Evolutionary conservation across 306 rosid genomes (phyloP), one percentile per base, ranked within the genome.

Genomic region (Inga oerstediana): DNA sequence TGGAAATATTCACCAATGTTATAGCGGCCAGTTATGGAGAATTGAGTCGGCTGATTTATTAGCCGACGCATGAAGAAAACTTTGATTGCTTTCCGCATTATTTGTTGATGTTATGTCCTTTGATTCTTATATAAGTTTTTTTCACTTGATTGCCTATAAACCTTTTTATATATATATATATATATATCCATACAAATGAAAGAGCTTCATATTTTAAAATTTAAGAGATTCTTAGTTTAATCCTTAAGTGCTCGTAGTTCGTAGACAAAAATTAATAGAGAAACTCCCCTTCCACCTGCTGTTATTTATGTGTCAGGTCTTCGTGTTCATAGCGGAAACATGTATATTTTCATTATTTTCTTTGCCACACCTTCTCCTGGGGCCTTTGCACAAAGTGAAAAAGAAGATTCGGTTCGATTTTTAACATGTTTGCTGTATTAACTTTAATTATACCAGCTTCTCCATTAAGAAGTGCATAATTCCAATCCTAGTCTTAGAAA

Each of bases 31-130:
- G 54, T 88, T 66, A 87, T 41, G 75, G 74, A 22, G 51, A 52
- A 39, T 54, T 54, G 74, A 67, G 81, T 39, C 76, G 79, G 82
- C 78, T 79, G 41, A 83, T 84, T 79, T 90, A 83, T 85, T 84
- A 65, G 82, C 84, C 88, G 82, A 51, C 81, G 59, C 49, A 17
- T 51, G 52, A 76, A 66, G 54, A 59, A 20, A 46, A 67, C 52
- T 49, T 59, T 34, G 43, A 76, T 35, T 65, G 46, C 32, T 69
- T 84, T 14, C 24, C 27, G 41, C 48, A 22, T 2, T 17, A 20
- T 17, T 69, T 39, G 22, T 69, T 37, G 49, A 12, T 43, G 58
- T 72, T 72, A 72, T 44, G 39, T 10, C 10, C 34, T 70, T 14
- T 19, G 4, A 20, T 17, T 70, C 20, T 12, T 48, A 13, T 14